Percentiles rank a stretch among this genome's conserved stretches.
These are phyloP conservation scores for Ceratocystis alfenasii DNA, from an alignment of 2,329 filamentous ascomycete genomes.

Conservation along the genomic window DNA sequence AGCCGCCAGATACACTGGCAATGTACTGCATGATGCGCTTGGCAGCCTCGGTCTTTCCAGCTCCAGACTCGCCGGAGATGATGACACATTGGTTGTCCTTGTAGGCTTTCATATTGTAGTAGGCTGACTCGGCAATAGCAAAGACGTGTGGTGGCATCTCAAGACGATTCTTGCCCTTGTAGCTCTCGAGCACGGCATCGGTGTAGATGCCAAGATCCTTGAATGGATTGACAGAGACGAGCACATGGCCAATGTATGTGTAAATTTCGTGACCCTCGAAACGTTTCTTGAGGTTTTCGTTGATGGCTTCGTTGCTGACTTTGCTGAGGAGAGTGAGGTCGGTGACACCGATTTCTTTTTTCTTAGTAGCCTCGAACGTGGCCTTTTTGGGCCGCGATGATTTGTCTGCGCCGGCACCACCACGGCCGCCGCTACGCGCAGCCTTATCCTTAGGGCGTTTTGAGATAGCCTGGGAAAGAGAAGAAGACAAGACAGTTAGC, in stretches of 20 bases:
- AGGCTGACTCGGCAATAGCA: conserved; percentile 86
- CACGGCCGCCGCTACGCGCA: conserved; percentile 28
- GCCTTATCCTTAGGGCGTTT: conserved; percentile 39
- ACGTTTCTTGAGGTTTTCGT: conserved; percentile 95
- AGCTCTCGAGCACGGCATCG: conserved; percentile 81
- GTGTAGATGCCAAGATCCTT: conserved; percentile 97
- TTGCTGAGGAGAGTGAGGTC: conserved; percentile 96
- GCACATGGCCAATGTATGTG: conserved; percentile 98
- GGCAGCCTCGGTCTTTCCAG: conserved; percentile 95
- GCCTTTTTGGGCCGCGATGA: conserved; percentile 75
- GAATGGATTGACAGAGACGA: conserved; percentile 98
- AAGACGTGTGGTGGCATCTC: conserved; percentile 95
- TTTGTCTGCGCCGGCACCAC: conserved; percentile 31
- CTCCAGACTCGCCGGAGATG: conserved; percentile 95
- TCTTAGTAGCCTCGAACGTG: conserved; percentile 89
- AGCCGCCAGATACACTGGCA: conserved; percentile 83
- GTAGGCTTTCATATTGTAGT: conserved; percentile 99
- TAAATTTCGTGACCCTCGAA: conserved; percentile 98
- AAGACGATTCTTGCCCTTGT: conserved; percentile 91
- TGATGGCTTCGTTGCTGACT: conserved; percentile 98
- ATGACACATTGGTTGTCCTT: conserved; percentile 99
- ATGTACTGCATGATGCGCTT: conserved; percentile 99
- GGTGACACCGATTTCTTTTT: conserved; percentile 98
- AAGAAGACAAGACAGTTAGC: conserved; percentile 3
- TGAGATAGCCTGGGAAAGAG: conserved; percentile 35